phyloP scores from a whole-genome alignment of 75 land plant genomes.

The Larix kaempferi region DNA sequence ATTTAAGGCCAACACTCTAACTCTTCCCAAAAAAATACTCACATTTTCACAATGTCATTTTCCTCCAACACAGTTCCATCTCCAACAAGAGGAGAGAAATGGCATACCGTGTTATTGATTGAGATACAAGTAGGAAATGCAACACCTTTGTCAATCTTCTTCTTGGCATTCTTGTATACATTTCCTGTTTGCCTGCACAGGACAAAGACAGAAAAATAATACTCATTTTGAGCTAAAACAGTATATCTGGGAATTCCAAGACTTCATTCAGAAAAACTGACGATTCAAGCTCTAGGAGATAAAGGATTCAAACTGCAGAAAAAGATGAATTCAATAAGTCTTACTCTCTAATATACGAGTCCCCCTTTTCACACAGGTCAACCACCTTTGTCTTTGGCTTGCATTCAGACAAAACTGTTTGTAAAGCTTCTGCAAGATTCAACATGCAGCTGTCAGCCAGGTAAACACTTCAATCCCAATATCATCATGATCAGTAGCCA shows the following conservation, averaged over 20 bases:
- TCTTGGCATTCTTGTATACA: slow-evolving; percentile 88
- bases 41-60: slow-evolving; percentile 91
- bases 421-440: slow-evolving; percentile 70
- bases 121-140: slow-evolving; percentile 97
- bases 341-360: slow-evolving; percentile 83
- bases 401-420: slow-evolving; percentile 74
- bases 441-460: no score
- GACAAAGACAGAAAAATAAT: neutral
- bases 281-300: neutral
- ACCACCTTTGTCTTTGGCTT: slow-evolving; percentile 89
- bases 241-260: neutral
- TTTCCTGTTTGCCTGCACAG: slow-evolving; percentile 71
- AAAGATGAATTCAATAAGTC: slow-evolving; percentile 9
- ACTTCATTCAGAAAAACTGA: neutral
- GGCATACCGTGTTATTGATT: slow-evolving; percentile 86
- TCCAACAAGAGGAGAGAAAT: slow-evolving; percentile 80
- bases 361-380: slow-evolving; percentile 91
- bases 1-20: neutral
- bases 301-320: neutral
- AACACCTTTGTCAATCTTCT: slow-evolving; percentile 93
- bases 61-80: slow-evolving; percentile 73
- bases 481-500: no score
- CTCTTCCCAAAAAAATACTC: slow-evolving; percentile 12
- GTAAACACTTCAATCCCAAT: no score
- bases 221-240: neutral